Base-by-base conservation (phyloP, 2,329 filamentous ascomycete genomes). In the Calonectria ilicicola region DNA sequence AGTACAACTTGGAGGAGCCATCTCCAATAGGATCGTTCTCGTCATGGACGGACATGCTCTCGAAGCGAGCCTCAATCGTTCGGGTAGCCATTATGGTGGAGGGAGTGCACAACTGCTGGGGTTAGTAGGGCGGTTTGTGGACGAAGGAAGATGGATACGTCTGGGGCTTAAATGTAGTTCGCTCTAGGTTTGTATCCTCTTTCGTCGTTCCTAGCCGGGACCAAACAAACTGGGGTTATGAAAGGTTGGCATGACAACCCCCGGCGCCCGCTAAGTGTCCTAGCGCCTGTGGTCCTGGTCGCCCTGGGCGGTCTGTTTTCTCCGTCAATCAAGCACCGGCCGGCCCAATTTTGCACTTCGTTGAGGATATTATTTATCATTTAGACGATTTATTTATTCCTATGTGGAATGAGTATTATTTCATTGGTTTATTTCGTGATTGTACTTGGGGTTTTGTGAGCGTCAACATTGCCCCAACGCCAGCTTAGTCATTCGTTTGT, bases 11-110 rank as follows among this genome's bases (percentile, higher is more conserved):
- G 69, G 85, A 58, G 32, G 53, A 85, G 74, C 85, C 87, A 75
- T 91, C 88, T 67, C 86, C 86, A 38, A 87, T 84, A 73, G 87
- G 85, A 72, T 95, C 93, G 81, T 96, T 97, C 85, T 98, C 96
- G 81, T 98, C 96, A 79, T 94, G 93, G 74, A 98, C 94, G 23
- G 94, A 93, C 86, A 98, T 91, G 84, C 93, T 93, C 91, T 98
- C 95, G 81, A 98, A 95, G 80, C 94, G 94, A 85, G 94, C 89
- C 86, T 98, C 96, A 58, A 98, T 89, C 65, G 91, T 92, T 78
- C 94, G 91, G 72, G 94, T 91, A 76, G 96, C 91, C 94, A 96
- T 92, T 72, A 74, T 78, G 70, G 66, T 29, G 35, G 46, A 47
- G 42, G 10, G 23, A 32, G 12, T 51, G 44, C 64, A 35, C 42